Base-by-base conservation (phyloP, 495 filamentous ascomycete genomes). In the Hypoxylon lenormandii region DNA sequence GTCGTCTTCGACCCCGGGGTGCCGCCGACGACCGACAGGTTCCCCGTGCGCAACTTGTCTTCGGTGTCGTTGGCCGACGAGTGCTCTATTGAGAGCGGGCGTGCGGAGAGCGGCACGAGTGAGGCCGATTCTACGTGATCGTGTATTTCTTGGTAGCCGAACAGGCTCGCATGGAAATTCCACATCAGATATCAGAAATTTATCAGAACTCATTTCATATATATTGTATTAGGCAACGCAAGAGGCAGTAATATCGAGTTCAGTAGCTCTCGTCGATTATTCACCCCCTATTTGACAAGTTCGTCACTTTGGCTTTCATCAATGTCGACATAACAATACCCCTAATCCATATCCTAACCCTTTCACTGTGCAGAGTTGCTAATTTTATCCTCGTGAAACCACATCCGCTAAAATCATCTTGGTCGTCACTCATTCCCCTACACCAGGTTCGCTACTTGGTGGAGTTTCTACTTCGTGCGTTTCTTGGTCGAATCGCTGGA, bases 1-100 rank as follows among this genome's bases (percentile, higher is more conserved):
- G 60, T 74, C 1, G 19, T 59, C 11, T 74, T 64, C 28, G 63
- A 74, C 30, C 68, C 68, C 4, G 43, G n/a, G 58, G 13, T 36
- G 48, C 21, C 21, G 47, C 58, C 58, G 0, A 61, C 58, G 23
- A 61, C 58, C 47, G 58, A 61, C 45, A 61, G 15, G 47, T 61
- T 45, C 46, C 58, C 58, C n/a, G 36, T 61, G 6, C 22, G 33
- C 18, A 28, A 53, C 12, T 16, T 61, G 58, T 47, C 21, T 13
- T 52, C 47, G 22, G 48, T 61, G 0, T 12, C 10, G 37, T 30
- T 61, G 23, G 16, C 1, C 10, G 48, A 30, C 1, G 48, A 45
- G 38, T 61, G 58, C 15, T 28, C 58, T 36, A 46, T 61, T 4
- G 47, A 61, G 16, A 61, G n/a, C 21, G 48, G 58, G 12, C 12